Conservation (phyloP, 305 asterid species). For the Rubia peregrina region DNA sequence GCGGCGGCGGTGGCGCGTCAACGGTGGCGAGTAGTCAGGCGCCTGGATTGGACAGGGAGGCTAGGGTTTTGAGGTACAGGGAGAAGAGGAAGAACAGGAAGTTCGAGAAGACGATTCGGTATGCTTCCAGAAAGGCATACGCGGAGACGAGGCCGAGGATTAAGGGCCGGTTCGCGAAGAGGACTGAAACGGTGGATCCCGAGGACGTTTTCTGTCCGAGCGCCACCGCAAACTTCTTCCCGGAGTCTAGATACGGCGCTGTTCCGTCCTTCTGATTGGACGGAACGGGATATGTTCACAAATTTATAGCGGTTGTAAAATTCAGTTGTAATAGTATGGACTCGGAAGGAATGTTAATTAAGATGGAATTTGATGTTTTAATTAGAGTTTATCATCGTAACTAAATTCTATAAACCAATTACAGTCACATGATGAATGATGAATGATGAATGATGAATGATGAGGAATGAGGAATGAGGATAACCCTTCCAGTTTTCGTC, state of each 20-base stretch:
- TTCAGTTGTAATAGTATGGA: conserved; percentile 11
- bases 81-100: conserved; percentile 82
- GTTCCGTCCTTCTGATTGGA: conserved; percentile 51
- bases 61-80: conserved; percentile 80
- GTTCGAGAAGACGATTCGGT: conserved; percentile 81
- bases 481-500: background rate
- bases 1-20: conserved; percentile 24
- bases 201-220: conserved; percentile 41
- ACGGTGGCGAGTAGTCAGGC: conserved; percentile 18
- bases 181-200: conserved; percentile 39
- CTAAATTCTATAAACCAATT: background rate
- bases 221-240: conserved; percentile 27
- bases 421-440: background rate
- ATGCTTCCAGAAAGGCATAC: conserved; percentile 88
- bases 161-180: conserved; percentile 86
- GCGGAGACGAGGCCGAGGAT: conserved; percentile 89
- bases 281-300: background rate
- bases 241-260: conserved; percentile 49
- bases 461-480: no score
- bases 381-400: background rate
- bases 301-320: conserved; percentile 1
- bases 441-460: no score
- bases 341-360: conserved; percentile 6
- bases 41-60: conserved; percentile 59
- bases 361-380: conserved; percentile 4